A percentile compares a stretch with the other conserved stretches of the same genome.
phyloP scores from a whole-genome alignment of 1,284 basidiomycete species.

The Boletellus sp. region DNA sequence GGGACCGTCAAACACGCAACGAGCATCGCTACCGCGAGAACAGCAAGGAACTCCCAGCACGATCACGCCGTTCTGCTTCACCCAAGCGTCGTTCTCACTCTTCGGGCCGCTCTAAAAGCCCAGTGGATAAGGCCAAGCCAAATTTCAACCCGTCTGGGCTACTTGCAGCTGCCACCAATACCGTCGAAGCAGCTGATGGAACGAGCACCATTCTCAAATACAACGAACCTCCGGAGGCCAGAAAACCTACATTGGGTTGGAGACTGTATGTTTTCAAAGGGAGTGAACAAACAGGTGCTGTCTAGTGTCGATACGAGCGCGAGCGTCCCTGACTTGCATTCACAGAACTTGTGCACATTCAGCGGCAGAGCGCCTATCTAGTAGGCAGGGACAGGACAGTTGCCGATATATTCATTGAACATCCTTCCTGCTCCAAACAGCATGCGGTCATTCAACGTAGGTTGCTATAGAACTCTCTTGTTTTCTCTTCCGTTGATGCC shows the following conservation, averaged over 20 bases:
- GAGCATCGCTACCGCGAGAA: conserved; percentile 22
- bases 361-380: conserved; percentile 91
- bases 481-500: conserved; percentile 7
- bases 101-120: conserved; percentile 32
- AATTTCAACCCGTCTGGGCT: conserved; percentile 88
- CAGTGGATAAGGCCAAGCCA: conserved; percentile 67
- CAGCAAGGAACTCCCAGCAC: conserved; percentile 32
- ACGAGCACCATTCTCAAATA: conserved; percentile 92
- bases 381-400: conserved; percentile 88
- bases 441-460: conserved; percentile 94
- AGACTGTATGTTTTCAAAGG: conserved; percentile 97
- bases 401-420: conserved; percentile 87
- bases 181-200: conserved; percentile 68
- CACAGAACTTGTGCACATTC: conserved; percentile 84
- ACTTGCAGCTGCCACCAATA: conserved; percentile 93
- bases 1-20: conserved; percentile 38
- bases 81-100: conserved; percentile 41
- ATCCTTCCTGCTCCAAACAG: conserved; percentile 97
- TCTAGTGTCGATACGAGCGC: background rate
- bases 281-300: conserved; percentile 84
- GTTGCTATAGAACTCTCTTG: conserved; percentile 21
- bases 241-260: conserved; percentile 89
- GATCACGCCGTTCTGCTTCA: conserved; percentile 57
- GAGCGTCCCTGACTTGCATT: conserved; percentile 2
- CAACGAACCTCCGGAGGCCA: conserved; percentile 96